Evolutionary conservation across 2,329 filamentous ascomycete genomes (phyloP).

Genomic region (Ophiocordyceps unilateralis): DNA sequence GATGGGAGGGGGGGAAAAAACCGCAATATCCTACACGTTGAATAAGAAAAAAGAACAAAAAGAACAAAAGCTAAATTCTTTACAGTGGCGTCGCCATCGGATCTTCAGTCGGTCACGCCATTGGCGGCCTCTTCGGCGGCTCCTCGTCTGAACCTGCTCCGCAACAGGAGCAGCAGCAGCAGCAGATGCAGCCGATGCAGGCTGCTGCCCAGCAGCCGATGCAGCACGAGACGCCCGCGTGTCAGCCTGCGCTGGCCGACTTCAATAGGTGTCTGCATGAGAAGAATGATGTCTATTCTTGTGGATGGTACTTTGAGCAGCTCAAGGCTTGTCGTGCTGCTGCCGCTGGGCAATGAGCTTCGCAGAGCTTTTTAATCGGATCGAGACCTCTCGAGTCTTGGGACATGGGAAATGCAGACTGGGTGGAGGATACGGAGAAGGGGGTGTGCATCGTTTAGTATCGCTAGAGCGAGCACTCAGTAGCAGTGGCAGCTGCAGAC

Average conservation of each 20-base stretch:
- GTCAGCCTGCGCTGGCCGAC: slow-evolving; percentile 12
- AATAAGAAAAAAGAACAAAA: no score
- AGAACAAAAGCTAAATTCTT: neutral
- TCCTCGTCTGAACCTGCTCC: slow-evolving; percentile 32
- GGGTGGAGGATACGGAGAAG: no score
- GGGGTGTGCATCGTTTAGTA: no score
- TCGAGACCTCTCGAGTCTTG: neutral
- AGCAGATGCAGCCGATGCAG: slow-evolving; percentile 38
- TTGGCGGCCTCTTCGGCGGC: slow-evolving; percentile 76
- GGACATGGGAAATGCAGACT: no score
- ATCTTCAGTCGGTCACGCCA: slow-evolving; percentile 85
- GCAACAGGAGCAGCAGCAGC: slow-evolving; percentile 28
- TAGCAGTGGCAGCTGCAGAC: neutral
- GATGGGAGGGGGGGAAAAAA: no score
- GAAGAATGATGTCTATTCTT: slow-evolving; percentile 85
- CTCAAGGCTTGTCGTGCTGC: slow-evolving; percentile 77
- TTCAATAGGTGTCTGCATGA: slow-evolving; percentile 97
- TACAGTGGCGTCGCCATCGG: slow-evolving; percentile 86
- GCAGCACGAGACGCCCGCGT: neutral
- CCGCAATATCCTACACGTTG: no score
- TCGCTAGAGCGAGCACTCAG: no score
- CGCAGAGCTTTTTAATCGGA: neutral
- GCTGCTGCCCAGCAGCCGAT: slow-evolving; percentile 46
- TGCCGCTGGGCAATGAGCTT: slow-evolving; percentile 48
- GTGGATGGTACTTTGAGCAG: slow-evolving; percentile 96